phyloP scores from a whole-genome alignment of 1,284 basidiomycete genomes.

The Lignosus rhinocerotis region DNA sequence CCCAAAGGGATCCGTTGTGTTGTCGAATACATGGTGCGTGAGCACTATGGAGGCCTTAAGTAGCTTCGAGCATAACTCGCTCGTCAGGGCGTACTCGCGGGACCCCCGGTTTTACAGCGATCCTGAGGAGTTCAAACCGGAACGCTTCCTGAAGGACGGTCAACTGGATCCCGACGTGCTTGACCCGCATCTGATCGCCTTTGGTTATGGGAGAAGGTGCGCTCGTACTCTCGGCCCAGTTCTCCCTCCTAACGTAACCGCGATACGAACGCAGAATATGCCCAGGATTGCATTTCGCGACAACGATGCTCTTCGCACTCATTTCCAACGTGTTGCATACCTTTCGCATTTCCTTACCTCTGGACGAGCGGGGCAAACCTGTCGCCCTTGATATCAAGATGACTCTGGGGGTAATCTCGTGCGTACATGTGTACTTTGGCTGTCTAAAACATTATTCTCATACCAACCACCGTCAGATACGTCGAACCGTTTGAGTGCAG shows the following conservation, averaged over 20 bases:
- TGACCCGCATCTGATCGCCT: background rate
- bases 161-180: background rate
- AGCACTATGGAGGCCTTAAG: background rate
- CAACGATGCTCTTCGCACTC: background rate
- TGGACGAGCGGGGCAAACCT: background rate
- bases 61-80: background rate
- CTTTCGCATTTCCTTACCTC: slow-evolving; percentile 16
- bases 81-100: background rate
- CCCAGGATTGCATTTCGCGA: background rate
- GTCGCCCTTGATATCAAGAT: background rate
- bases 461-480: too few species aligned
- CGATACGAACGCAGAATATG: slow-evolving; percentile 6
- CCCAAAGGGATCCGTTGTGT: slow-evolving; percentile 24
- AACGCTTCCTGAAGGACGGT: slow-evolving; percentile 14
- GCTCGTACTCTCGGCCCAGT: background rate
- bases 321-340: background rate
- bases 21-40: slow-evolving; percentile 14
- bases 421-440: too few species aligned
- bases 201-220: background rate
- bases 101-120: slow-evolving; percentile 3
- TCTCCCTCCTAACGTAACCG: too few species aligned
- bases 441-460: too few species aligned
- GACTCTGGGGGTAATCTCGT: background rate
- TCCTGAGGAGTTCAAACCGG: slow-evolving; percentile 26
- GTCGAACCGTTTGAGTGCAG: too few species aligned